Evolutionary conservation across 108 stramenopile genomes (phyloP), one percentile per base, ranked within the genome.

Genomic region (Skeletonema costatum): DNA sequence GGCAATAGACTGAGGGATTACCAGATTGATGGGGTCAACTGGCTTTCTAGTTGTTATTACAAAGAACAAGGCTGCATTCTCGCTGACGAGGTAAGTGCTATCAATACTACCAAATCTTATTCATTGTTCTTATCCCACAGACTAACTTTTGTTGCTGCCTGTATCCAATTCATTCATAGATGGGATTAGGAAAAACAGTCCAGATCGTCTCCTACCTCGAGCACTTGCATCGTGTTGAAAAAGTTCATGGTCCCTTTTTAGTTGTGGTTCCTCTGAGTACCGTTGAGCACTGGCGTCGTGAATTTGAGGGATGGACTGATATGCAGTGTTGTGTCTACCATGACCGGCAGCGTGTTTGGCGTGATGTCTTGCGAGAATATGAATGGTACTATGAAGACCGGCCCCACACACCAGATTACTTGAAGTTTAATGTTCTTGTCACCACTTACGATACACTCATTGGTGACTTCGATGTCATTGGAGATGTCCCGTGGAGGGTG

Each of bases 261-360:
- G 95, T 99, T 3, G 98, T 99, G 53, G 98, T 94, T 4, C 99
- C 99, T 2, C 84, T 99, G 2, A 96, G 97, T 44, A 99, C 99
- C 8, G 95, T 99, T 39, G 97, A 96, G 70, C 99, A 99, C 77
- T 99, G 99, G 99, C 88, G 96, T 13, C 94, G 99, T 44, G 99
- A 99, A 70, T 91, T 98, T 42, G 90, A 93, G 73, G 95, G 95
- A 12, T 99, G 98, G 99, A 97, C 98, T 51, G 95, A 99, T 65
- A 95, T 99, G 94, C 85, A 87, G 21, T 87, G 91, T 71, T 98
- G 98, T 76, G 89, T 98, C 36, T 99, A 99, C 73, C 98, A 99
- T 71, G 98, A 99, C 76, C 60, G 90, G 25, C 94, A 96, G 76
- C 81, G 95, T 51, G 89, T 97, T 35, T 98, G 97, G 97, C 90